Evolutionary conservation across 768 basidiomycete species (phyloP).

Genomic region (Inosperma sp.): DNA sequence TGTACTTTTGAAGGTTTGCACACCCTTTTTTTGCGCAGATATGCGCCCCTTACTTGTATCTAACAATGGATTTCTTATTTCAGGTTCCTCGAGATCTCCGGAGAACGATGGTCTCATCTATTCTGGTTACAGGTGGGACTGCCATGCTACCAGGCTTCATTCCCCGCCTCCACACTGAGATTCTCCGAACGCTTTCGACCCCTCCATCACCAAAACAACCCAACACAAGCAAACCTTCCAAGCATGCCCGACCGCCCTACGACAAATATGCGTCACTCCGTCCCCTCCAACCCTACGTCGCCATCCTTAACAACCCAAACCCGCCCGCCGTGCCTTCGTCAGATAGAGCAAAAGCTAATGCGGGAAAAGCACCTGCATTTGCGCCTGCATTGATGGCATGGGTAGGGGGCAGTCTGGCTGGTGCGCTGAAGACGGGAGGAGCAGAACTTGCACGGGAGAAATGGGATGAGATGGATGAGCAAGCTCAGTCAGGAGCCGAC

Average conservation of each 20-base stretch:
- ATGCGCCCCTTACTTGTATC: neutral
- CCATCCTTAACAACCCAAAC: constrained; percentile 81
- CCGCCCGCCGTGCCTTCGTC: constrained; percentile 47
- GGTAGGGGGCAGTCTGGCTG: constrained; percentile 92
- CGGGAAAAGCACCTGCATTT: constrained; percentile 87
- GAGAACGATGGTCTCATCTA: constrained; percentile 74
- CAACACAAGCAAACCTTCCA: neutral
- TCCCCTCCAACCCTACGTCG: constrained; percentile 64
- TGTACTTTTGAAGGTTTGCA: constrained; percentile 78
- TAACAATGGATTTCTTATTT: constrained; percentile 1
- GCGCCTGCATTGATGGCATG: constrained; percentile 76
- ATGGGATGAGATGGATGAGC: constrained; percentile 65
- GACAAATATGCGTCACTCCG: constrained; percentile 76
- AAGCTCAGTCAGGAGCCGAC: constrained; percentile 41
- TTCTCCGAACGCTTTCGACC: constrained; percentile 57
- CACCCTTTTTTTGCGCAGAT: too few species aligned
- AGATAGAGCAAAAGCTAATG: constrained; percentile 52
- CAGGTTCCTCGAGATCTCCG: constrained; percentile 91
- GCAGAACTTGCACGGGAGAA: constrained; percentile 76
- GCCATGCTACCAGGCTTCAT: constrained; percentile 92
- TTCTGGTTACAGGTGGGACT: constrained; percentile 86
- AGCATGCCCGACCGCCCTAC: constrained; percentile 30
- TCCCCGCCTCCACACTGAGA: constrained; percentile 75
- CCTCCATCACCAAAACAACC: constrained; percentile 2
- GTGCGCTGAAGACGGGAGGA: constrained; percentile 83